A percentile compares a stretch with the other conserved stretches of the same genome.
Evolutionary conservation across 1,139 yeast genomes (phyloP).

Genomic region (Suhomyces anneliseae): DNA sequence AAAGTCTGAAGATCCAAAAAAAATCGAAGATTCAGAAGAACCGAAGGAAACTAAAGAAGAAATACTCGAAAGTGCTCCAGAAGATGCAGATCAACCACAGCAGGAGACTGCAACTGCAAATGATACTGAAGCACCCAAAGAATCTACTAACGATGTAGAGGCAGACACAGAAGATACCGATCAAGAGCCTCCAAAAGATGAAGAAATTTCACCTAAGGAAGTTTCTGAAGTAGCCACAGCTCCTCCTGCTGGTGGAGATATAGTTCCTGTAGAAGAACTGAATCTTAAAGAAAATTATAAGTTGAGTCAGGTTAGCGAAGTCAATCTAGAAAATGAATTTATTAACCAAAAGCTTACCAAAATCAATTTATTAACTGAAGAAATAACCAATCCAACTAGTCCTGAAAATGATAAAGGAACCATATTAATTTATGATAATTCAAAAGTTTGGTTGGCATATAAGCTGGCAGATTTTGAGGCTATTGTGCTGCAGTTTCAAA

Average conservation of each 20-base stretch:
- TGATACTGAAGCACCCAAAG: not conserved
- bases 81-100: not conserved
- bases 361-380: constrained; percentile 1
- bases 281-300: not conserved
- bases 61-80: not conserved
- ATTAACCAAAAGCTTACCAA: constrained; percentile 8
- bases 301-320: constrained; percentile 4
- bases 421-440: constrained; percentile 13
- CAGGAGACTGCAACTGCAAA: not conserved
- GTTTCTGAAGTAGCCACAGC: not conserved
- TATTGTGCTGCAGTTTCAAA: constrained; percentile 6
- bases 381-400: not conserved
- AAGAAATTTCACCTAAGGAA: not conserved
- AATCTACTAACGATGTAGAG: not conserved
- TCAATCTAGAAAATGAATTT: constrained; percentile 7
- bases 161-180: not conserved
- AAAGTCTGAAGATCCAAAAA: not conserved
- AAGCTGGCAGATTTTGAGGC: constrained; percentile 10
- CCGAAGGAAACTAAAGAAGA: not conserved
- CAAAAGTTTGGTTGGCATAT: constrained; percentile 18
- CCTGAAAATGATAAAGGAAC: constrained; percentile 7
- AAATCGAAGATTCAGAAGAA: not conserved
- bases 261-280: not conserved
- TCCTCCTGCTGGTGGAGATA: not conserved
- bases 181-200: not conserved